These are phyloP conservation scores for Skeletonema tropicum DNA, from an alignment of 108 stramenopile genomes.

Conservation along the genomic window DNA sequence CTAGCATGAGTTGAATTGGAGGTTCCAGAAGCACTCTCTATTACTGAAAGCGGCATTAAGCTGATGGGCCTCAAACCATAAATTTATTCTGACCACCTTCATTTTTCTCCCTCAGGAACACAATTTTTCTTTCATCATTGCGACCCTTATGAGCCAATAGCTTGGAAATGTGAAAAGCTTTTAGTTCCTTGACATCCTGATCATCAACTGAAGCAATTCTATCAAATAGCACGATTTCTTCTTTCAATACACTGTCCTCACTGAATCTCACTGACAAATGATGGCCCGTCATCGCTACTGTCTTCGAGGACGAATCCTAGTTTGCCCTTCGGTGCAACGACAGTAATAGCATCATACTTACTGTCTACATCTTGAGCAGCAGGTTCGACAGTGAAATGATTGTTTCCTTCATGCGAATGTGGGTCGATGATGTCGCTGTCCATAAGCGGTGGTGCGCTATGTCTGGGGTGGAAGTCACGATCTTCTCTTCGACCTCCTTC, in stretches of 20 bases:
- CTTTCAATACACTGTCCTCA: conserved; percentile 42
- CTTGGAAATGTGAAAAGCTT: conserved; percentile 37
- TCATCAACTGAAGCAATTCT: conserved; percentile 65
- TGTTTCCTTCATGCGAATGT: background rate
- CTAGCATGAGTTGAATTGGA: no score
- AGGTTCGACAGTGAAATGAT: background rate
- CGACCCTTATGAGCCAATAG: conserved; percentile 33
- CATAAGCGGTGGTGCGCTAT: no score
- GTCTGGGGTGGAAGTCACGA: background rate
- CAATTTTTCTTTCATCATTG: conserved; percentile 26
- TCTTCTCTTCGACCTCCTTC: background rate
- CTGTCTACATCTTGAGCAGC: background rate
- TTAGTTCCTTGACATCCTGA: conserved; percentile 48
- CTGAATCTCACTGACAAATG: conserved; percentile 26
- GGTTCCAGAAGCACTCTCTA: no score
- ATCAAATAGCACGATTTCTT: conserved; percentile 53
- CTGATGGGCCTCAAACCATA: no score
- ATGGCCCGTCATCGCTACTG: conserved; percentile 16
- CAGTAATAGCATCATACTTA: background rate
- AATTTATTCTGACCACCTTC: background rate
- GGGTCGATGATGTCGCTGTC: background rate
- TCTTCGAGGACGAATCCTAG: conserved; percentile 17
- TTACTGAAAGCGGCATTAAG: no score
- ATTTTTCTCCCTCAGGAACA: conserved; percentile 16
- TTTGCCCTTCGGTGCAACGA: conserved; percentile 20